Percentiles rank a stretch among this genome's conserved stretches.
These are phyloP conservation scores for Leccinum pachyderme DNA, from an alignment of 1,284 basidiomycete genomes.

Conservation along the genomic window DNA sequence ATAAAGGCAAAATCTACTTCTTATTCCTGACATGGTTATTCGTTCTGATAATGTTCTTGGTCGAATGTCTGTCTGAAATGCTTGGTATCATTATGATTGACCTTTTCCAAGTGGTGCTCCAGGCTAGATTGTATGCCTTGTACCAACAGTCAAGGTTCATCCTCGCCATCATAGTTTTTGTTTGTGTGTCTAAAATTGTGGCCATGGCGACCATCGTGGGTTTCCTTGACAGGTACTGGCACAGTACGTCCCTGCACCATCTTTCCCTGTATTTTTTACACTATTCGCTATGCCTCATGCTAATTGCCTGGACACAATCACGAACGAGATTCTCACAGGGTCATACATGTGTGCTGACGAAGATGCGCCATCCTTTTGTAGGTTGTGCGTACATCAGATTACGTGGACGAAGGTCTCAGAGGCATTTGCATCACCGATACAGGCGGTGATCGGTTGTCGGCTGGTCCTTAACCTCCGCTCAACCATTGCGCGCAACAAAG, in stretches of 20 bases:
- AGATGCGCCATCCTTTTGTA: conserved; percentile 6
- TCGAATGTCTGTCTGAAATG: conserved; percentile 12
- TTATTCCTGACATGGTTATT: conserved; percentile 1
- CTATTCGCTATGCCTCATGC: not conserved
- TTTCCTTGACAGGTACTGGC: not conserved
- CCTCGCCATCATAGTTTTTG: conserved; percentile 7
- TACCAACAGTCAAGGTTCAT: conserved; percentile 12
- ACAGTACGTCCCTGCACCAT: conserved; percentile 4
- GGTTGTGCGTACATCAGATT: conserved; percentile 3
- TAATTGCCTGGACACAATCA: conserved; percentile 1
- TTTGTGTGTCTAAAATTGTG: conserved; percentile 13
- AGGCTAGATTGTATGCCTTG: conserved; percentile 17
- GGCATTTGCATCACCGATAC: not conserved
- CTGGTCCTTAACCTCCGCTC: conserved; percentile 7
- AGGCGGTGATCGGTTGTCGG: conserved; percentile 5
- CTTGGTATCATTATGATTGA: not conserved
- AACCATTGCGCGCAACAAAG: not conserved
- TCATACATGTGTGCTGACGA: conserved; percentile 19
- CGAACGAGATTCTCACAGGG: conserved; percentile 8
- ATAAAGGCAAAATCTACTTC: conserved; percentile 13
- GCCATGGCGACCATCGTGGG: conserved; percentile 3
- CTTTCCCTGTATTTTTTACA: not conserved
- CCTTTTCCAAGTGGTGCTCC: conserved; percentile 12
- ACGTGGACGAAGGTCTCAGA: conserved; percentile 3
- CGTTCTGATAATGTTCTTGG: conserved; percentile 3